Evolutionary conservation across 2,329 filamentous ascomycete genomes (phyloP).

Genomic region (Aspergillus alliaceus): DNA sequence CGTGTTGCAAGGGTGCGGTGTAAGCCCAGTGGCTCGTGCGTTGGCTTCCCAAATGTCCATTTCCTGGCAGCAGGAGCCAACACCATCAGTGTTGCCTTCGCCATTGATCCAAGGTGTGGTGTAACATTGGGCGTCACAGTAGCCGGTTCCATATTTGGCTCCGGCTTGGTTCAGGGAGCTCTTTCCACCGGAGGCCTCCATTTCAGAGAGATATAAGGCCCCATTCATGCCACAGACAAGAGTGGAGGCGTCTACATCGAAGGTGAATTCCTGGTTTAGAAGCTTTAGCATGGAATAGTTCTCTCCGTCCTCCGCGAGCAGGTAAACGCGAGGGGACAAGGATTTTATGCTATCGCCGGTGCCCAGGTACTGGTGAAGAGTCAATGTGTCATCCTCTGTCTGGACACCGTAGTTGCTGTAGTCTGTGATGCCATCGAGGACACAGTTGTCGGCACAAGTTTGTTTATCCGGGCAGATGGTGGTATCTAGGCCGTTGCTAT

Average conservation of each 20-base stretch:
- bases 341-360: conserved; percentile 26
- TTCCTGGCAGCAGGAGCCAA: conserved; percentile 64
- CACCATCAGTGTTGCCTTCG: conserved; percentile 50
- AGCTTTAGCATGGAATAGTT: conserved; percentile 64
- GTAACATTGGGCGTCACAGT: conserved; percentile 60
- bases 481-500: conserved; percentile 48
- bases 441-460: conserved; percentile 55
- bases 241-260: conserved; percentile 67
- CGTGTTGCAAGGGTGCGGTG: conserved; percentile 61
- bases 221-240: conserved; percentile 71
- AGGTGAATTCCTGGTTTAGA: conserved; percentile 66
- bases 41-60: conserved; percentile 71
- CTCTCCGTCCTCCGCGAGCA: conserved; percentile 59
- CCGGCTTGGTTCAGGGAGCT: conserved; percentile 55
- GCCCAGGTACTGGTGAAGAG: conserved; percentile 47
- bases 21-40: conserved; percentile 59
- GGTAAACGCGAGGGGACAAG: conserved; percentile 54
- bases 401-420: conserved; percentile 54
- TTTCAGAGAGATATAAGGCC: conserved; percentile 63
- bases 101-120: conserved; percentile 53
- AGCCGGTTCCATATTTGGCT: conserved; percentile 59
- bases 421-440: conserved; percentile 53
- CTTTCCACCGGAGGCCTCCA: conserved; percentile 60
- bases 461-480: conserved; percentile 48
- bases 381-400: conserved; percentile 48